phyloP scores from a whole-genome alignment of 495 filamentous ascomycete genomes.

The Glonium stellatum region DNA sequence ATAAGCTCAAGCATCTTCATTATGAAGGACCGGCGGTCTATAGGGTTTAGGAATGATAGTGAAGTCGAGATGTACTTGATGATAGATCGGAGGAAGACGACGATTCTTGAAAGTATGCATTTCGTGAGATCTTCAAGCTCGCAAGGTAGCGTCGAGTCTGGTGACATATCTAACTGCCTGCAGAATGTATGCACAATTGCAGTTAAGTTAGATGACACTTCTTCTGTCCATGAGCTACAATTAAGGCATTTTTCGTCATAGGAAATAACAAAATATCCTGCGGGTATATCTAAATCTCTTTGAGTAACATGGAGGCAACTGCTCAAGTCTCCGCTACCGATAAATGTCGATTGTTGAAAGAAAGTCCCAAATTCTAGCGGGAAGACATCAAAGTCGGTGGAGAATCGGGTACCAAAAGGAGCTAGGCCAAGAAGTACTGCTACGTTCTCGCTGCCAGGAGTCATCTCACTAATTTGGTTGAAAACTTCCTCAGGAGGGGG shows the following conservation, averaged over 20 bases:
- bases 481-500: slow-evolving; percentile 24
- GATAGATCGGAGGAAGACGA: slow-evolving; percentile 26
- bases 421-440: slow-evolving; percentile 48
- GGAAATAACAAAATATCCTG: slow-evolving; percentile 27
- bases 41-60: slow-evolving; percentile 48
- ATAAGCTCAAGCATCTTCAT: slow-evolving; percentile 16
- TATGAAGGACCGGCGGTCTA: slow-evolving; percentile 33
- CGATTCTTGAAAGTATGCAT: neutral
- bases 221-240: slow-evolving; percentile 35
- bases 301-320: slow-evolving; percentile 25
- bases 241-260: slow-evolving; percentile 10
- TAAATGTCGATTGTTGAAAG: slow-evolving; percentile 69
- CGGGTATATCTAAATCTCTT: slow-evolving; percentile 40
- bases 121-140: neutral
- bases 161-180: neutral
- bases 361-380: slow-evolving; percentile 61
- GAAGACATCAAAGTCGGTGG: slow-evolving; percentile 65
- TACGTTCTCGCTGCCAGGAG: neutral
- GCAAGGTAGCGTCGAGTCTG: neutral
- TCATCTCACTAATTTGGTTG: neutral
- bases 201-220: slow-evolving; percentile 18
- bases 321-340: slow-evolving; percentile 63
- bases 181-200: slow-evolving; percentile 3
- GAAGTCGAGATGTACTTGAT: slow-evolving; percentile 45
- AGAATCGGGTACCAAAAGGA: slow-evolving; percentile 56